Base-by-base conservation (phyloP, 345 rosid genomes). In the Cochlearia excelsa region DNA sequence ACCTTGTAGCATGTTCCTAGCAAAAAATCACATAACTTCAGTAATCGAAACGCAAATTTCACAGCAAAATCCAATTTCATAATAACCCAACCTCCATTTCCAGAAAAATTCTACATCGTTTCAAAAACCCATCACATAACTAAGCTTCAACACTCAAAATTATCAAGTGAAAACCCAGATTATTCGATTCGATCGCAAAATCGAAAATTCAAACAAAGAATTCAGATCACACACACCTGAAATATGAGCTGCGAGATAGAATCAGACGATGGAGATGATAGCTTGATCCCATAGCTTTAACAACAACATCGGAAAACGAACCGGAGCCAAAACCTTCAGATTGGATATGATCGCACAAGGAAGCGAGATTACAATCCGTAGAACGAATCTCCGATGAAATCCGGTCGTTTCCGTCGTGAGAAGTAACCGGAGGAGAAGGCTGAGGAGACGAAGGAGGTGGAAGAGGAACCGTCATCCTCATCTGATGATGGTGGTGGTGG, bases 281-380 rank as follows among this genome's bases (percentile, higher is more conserved):
- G 54, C 84, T 83, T 72, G 95, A 82, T 47, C 90, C 96, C 90
- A 84, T 86, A 62, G 88, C 82, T 9, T 81, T 84, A 33, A 92
- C 88, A 62, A 87, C 76, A 68, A 92, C 75, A 60, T 92, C 98
- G 63, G 98, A 92, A 77, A 92, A 92, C 1, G 93, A 64, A 26
- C 98, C 93, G 30, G 88, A 74, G 46, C 78, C 79, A 73, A 92
- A 92, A 35, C 96, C 96, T 52, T 92, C 96, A 51, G 78, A 67
- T 48, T 86, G 95, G 74, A 92, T 83, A 75, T 92, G 96, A 51
- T 92, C 95, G 66, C 98, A 88, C 53, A 92, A 95, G 16, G 95
- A 85, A 59, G 84, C 73, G 51, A 92, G 86, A 61, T 92, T 92
- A 65, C 90, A 92, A 69, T 88, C 93, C 6, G 79, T 75, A 44